These are phyloP conservation scores for Clarireedia monteithiana DNA, from an alignment of 2,329 filamentous ascomycete genomes.

Conservation along the genomic window DNA sequence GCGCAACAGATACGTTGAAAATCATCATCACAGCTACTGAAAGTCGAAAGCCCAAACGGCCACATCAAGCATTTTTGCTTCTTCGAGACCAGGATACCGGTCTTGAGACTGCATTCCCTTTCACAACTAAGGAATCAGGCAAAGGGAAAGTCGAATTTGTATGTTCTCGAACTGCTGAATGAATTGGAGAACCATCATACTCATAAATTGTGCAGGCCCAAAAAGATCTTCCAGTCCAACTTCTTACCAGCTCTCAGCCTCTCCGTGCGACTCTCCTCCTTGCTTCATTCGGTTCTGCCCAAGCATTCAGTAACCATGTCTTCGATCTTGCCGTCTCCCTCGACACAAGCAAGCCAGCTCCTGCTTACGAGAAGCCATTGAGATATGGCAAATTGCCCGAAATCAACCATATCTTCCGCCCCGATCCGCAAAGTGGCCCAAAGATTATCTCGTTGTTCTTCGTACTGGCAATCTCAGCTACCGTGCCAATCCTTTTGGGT, in stretches of 20 bases:
- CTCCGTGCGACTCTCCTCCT: conserved; percentile 77
- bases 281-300: conserved; percentile 73
- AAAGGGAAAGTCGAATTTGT: conserved; percentile 83
- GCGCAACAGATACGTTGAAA: conserved; percentile 67
- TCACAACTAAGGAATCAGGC: conserved; percentile 78
- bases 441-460: conserved; percentile 75
- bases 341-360: conserved; percentile 52
- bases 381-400: conserved; percentile 79
- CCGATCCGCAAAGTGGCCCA: conserved; percentile 72
- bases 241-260: conserved; percentile 59
- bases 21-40: conserved; percentile 75
- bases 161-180: conserved; percentile 32
- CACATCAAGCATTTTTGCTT: conserved; percentile 90
- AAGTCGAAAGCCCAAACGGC: conserved; percentile 67
- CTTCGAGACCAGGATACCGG: conserved; percentile 67
- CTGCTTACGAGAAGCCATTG: conserved; percentile 57
- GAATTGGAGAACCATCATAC: not conserved
- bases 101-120: conserved; percentile 78
- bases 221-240: conserved; percentile 80
- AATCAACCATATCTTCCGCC: conserved; percentile 86
- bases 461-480: conserved; percentile 60
- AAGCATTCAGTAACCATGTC: conserved; percentile 57
- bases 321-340: conserved; percentile 66
- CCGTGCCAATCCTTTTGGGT: conserved; percentile 65
- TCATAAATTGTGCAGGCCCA: conserved; percentile 53